Evolutionary conservation across 805 yeast genomes (phyloP).

Genomic region (Ogataea dorogensis): DNA sequence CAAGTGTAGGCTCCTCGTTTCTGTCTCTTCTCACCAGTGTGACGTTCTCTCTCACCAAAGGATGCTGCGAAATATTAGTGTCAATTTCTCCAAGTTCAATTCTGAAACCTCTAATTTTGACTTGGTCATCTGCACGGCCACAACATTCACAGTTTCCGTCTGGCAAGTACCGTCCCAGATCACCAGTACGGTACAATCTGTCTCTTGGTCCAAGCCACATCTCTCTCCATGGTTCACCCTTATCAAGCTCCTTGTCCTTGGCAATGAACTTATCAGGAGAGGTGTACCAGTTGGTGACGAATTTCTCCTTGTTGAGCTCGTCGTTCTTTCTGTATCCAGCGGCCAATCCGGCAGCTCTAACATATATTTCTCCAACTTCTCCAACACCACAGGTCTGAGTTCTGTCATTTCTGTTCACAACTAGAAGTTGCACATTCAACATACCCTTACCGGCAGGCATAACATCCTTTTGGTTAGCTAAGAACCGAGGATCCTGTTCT

Average conservation of each 20-base stretch:
- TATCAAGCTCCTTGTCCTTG: constrained; percentile 46
- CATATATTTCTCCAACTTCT: constrained; percentile 97
- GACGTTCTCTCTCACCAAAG: constrained; percentile 85
- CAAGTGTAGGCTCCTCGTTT: constrained; percentile 87
- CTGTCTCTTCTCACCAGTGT: constrained; percentile 90
- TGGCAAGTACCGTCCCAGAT: constrained; percentile 92
- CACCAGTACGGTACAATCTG: constrained; percentile 95
- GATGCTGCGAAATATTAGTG: constrained; percentile 93
- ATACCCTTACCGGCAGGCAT: constrained; percentile 99
- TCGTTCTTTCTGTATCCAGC: constrained; percentile 95
- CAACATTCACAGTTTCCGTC: constrained; percentile 98
- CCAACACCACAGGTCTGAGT: constrained; percentile 96
- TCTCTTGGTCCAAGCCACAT: constrained; percentile 95
- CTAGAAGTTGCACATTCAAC: constrained; percentile 90
- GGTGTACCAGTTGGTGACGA: constrained; percentile 88
- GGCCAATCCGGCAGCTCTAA: constrained; percentile 96
- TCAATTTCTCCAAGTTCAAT: constrained; percentile 98
- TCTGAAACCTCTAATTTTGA: constrained; percentile 96
- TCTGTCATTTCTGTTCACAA: constrained; percentile 86
- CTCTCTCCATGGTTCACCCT: constrained; percentile 65
- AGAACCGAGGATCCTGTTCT: constrained; percentile 63
- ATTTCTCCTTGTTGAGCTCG: constrained; percentile 82
- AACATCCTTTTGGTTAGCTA: constrained; percentile 84
- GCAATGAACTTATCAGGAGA: constrained; percentile 61
- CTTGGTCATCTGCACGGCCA: constrained; percentile 99